Conservation (phyloP, 2,329 filamentous ascomycete genomes). For the Monilinia laxa region DNA sequence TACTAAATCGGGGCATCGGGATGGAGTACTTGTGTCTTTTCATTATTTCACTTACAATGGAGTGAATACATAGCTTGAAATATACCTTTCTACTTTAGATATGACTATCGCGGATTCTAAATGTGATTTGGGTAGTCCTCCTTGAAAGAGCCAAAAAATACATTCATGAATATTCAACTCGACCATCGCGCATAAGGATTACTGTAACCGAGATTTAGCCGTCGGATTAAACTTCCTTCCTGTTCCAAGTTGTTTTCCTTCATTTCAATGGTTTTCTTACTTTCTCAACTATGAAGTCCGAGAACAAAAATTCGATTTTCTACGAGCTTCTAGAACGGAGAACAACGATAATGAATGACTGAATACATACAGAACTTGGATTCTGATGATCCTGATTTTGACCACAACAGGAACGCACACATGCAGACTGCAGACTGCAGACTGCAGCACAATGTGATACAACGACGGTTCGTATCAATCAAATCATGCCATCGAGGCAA, state of each 20-base stretch:
- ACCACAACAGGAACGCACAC: slow-evolving; percentile 10
- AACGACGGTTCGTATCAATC: not conserved
- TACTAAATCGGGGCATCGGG: not conserved
- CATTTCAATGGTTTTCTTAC: not conserved
- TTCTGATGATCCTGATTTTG: not conserved
- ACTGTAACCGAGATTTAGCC: not conserved
- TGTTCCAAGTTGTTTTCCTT: not conserved
- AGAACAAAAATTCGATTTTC: not conserved
- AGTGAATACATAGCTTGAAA: not conserved
- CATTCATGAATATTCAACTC: no score
- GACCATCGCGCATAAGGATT: not conserved
- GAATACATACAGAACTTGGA: slow-evolving; percentile 2
- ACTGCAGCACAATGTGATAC: not conserved
- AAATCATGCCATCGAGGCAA: slow-evolving; percentile 1
- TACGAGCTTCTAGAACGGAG: no score
- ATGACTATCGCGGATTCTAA: not conserved
- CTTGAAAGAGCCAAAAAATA: not conserved
- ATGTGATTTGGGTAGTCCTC: not conserved
- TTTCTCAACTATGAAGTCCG: not conserved
- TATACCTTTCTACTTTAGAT: not conserved
- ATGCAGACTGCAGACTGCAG: not conserved
- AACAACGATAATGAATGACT: not conserved
- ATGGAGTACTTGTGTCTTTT: not conserved
- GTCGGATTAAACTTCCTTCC: not conserved
- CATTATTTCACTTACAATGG: not conserved